Base-by-base conservation (phyloP, 768 basidiomycete species). In the Suillus fuscotomentosus region DNA sequence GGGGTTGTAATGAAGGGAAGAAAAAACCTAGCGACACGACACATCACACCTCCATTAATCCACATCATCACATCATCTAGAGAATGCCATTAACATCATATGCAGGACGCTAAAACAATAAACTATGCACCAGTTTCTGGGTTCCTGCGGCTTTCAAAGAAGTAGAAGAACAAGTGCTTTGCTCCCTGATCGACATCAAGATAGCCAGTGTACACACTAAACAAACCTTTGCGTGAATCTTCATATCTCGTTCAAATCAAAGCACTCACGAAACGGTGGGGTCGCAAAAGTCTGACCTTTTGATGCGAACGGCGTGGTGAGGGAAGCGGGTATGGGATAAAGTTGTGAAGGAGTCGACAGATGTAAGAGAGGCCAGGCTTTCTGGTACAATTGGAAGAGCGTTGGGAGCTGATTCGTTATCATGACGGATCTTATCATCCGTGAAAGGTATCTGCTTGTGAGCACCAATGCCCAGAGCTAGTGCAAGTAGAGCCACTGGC, bases 61-160 rank as follows among this genome's bases (percentile, higher is more conserved):
- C 88, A 88, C 84, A 89, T 86, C 77, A 88, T 80, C 34, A 88
- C 83, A 73, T 88, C 86, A 69, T 88, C 88, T 80, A 53, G 9
- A 54, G 51, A 13, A 1, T 3, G 41, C 20, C 15, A 38, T 65
- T 14, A 20, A 42, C 15, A 15, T 3, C 22, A 42, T 20, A 3
- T 13, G 43, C 4, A 31, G 8, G 13, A 27, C 14, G 15, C 38
- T 39, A 11, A 17, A 60, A 38, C 34, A 6, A 54, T 15, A 20
- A 15, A 60, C 22, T 57, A 34, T 61, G 39, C 54, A 82, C 81
- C 81, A 38, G 69, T 73, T 7, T 71, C 78, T 3, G 83, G 83
- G 57, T 80, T 70, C 48, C 77, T 75, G 61, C 87, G 71, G 61
- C 82, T 83, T 72, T 86, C 86, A 70, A 88, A 88, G 76, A 88